Percentiles rank a stretch among this genome's conserved stretches.
Conservation (phyloP, 2,329 filamentous ascomycete species). For the Pestalotiopsis sp. region DNA sequence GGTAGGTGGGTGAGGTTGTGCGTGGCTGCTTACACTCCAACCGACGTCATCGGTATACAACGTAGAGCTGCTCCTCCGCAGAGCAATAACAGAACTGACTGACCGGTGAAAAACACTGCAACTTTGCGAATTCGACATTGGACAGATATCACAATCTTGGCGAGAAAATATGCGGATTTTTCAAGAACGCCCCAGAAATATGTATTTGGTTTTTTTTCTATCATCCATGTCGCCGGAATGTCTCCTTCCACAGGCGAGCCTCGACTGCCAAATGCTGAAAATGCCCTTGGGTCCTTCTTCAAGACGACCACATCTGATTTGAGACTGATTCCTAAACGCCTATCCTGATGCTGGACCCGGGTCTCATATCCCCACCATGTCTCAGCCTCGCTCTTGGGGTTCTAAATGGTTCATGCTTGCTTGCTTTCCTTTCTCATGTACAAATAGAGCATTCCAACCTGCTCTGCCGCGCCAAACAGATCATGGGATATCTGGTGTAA, state of each 20-base stretch:
- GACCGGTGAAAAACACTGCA: not conserved
- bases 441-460: not conserved
- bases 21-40: not conserved
- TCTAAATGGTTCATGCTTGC: constrained; percentile 1
- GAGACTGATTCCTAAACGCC: constrained; percentile 12
- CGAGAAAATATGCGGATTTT: not conserved
- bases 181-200: not conserved
- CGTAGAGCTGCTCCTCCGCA: not conserved
- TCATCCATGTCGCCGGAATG: not conserved
- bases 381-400: constrained; percentile 10
- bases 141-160: not conserved
- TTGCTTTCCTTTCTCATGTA: constrained; percentile 1
- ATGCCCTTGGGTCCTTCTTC: not conserved
- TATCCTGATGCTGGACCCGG: constrained; percentile 12
- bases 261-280: constrained; percentile 7
- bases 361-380: not conserved
- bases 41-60: not conserved
- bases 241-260: constrained; percentile 7
- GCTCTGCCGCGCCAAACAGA: constrained; percentile 4
- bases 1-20: not conserved
- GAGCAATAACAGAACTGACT: too few relatives aligned
- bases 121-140: too few relatives aligned
- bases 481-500: not conserved
- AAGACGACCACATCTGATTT: not conserved
- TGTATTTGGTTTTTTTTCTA: not conserved